phyloP scores from a whole-genome alignment of 352 stramenopile species.

The Aphanomyces stellatus region DNA sequence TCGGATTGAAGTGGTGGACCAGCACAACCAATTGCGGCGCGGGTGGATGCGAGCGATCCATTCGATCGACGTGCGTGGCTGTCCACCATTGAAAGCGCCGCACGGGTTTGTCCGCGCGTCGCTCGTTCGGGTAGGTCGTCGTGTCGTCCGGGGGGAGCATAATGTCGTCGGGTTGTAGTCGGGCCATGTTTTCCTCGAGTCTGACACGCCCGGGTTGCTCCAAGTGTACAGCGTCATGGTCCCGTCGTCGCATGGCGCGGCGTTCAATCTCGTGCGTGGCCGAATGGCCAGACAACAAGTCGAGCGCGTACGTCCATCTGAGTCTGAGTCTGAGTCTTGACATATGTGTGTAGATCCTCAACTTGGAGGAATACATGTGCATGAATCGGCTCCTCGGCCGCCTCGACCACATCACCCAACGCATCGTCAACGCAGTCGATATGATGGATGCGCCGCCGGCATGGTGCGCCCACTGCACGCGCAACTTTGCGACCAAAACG shows the following conservation, averaged over 20 bases:
- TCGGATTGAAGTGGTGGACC: slow-evolving; percentile 47
- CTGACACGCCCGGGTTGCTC: background rate
- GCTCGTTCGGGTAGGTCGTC: too few species aligned
- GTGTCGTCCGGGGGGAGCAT: slow-evolving; percentile 37
- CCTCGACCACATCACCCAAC: background rate
- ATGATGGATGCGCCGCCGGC: too few species aligned
- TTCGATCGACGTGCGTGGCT: slow-evolving; percentile 80
- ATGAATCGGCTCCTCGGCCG: background rate
- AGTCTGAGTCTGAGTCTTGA: background rate
- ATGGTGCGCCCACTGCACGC: background rate
- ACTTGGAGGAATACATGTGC: slow-evolving; percentile 4
- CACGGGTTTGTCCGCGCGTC: slow-evolving; percentile 53
- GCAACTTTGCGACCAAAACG: too few species aligned
- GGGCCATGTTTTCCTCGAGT: slow-evolving; percentile 10
- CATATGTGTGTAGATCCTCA: background rate
- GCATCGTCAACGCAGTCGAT: background rate
- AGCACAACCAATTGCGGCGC: slow-evolving; percentile 35
- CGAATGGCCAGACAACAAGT: background rate
- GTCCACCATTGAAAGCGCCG: slow-evolving; percentile 69
- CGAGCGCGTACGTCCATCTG: background rate
- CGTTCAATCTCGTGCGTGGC: background rate
- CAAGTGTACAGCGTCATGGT: background rate
- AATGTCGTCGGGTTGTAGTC: background rate
- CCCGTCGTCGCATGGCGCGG: background rate
- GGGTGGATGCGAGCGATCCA: slow-evolving; percentile 67